phyloP scores from a whole-genome alignment of 2,329 filamentous ascomycete genomes.

The Trichoderma citrinoviride region DNA sequence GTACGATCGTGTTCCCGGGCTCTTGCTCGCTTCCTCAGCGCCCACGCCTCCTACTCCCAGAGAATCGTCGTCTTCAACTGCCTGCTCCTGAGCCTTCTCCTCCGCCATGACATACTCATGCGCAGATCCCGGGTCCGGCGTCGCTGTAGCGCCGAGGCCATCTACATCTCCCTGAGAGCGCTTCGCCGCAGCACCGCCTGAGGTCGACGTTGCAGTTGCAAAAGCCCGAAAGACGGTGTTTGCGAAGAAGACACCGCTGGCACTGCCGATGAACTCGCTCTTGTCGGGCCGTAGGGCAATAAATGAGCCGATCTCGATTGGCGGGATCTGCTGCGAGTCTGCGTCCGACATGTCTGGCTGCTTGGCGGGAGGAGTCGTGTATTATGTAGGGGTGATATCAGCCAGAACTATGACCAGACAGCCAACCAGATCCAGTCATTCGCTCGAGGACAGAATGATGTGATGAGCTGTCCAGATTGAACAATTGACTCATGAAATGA shows the following conservation, averaged over 20 bases:
- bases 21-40: conserved; percentile 13
- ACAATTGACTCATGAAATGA: not conserved
- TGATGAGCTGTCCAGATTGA: not conserved
- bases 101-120: conserved; percentile 18
- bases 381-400: not conserved
- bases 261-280: conserved; percentile 18
- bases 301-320: conserved; percentile 21
- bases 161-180: conserved; percentile 7
- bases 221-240: conserved; percentile 18
- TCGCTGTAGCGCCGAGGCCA: conserved; percentile 6
- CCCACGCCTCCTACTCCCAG: conserved; percentile 10
- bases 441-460: not conserved
- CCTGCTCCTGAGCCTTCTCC: conserved; percentile 17
- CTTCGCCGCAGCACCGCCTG: conserved; percentile 5
- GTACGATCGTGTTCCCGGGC: conserved; percentile 7
- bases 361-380: not conserved
- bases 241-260: conserved; percentile 17
- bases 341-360: conserved; percentile 2
- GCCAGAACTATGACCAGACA: not conserved
- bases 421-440: not conserved
- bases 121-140: conserved; percentile 15
- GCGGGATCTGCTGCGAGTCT: conserved; percentile 18
- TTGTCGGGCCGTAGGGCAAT: conserved; percentile 20
- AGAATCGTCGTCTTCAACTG: not conserved
- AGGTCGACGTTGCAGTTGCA: conserved; percentile 5